Percentiles rank a stretch among this genome's conserved stretches.
Conservation (phyloP, 2,329 filamentous ascomycete genomes). For the Elsinoe perseae region DNA sequence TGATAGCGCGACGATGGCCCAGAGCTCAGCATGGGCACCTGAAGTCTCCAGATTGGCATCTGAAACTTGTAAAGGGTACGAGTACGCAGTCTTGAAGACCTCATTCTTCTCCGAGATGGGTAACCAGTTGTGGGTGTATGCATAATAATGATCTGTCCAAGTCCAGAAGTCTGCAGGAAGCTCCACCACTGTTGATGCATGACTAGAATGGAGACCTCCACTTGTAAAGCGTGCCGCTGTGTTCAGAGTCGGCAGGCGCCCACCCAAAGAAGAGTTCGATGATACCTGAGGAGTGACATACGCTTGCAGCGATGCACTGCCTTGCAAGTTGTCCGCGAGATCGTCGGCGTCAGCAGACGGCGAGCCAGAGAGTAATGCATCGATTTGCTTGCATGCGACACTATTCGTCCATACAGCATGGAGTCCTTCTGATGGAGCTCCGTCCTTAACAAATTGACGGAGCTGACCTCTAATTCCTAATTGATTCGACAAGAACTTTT, state of each 20-base stretch:
- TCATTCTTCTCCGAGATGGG: conserved; percentile 63
- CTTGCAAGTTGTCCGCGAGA: not conserved
- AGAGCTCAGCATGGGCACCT: conserved; percentile 38
- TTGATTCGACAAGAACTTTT: conserved; percentile 20
- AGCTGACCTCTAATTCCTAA: conserved; percentile 3
- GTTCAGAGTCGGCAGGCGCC: no score
- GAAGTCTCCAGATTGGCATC: conserved; percentile 26
- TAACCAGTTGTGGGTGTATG: conserved; percentile 69
- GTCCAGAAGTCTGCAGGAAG: conserved; percentile 51
- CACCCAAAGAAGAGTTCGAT: no score
- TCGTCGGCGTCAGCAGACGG: conserved; percentile 16
- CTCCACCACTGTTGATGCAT: conserved; percentile 15
- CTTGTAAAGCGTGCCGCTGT: no score
- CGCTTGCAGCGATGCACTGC: not conserved
- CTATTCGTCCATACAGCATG: conserved; percentile 58
- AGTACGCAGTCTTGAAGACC: conserved; percentile 51
- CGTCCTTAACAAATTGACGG: conserved; percentile 39
- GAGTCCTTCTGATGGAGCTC: conserved; percentile 48
- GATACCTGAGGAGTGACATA: no score
- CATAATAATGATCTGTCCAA: conserved; percentile 64
- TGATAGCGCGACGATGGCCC: conserved; percentile 38
- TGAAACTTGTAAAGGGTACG: conserved; percentile 38
- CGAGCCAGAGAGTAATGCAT: conserved; percentile 49
- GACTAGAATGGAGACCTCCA: not conserved
- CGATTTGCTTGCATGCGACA: conserved; percentile 54